Base-by-base conservation (phyloP, 208 protist species). In the Trichomonas vaginalis region DNA sequence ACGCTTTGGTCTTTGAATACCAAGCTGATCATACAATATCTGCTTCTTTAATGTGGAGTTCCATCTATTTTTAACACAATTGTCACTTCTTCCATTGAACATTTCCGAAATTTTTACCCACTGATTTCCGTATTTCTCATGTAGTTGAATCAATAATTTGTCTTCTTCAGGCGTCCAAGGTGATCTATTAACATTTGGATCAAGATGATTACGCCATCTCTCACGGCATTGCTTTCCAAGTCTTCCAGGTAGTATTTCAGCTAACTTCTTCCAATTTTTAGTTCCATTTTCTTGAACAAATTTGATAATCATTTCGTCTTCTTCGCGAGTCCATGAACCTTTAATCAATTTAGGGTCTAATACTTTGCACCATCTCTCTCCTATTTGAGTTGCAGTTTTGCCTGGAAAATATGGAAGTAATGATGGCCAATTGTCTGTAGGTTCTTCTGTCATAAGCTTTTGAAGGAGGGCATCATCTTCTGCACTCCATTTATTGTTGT, bases 211-310 rank as follows among this genome's bases (percentile, higher is more conserved):
- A 14, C 97, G 80, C 96, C 96, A 97, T 39, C 97, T 62, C 95
- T 97, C 97, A n/a, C 97, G 56, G 96, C 97, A 97, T 61, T 97
- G 97, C 39, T 97, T 97, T 32, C 97, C 97, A 35, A 86, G 97
- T 49, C 96, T 48, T 32, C 96, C 96, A 39, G 49, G 92, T 21
- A 97, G 47, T n/a, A 96, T 46, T 12, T 42, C 82, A 37, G 95
- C 95, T 23, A 97, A 86, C 17, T 96, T 46, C 23, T 95, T 96
- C 97, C 97, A 97, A 42, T 97, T 97, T n/a, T 95, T 96, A 0
- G 95, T 96, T 61, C 96, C 96, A 90, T 96, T 45, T 80, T 95
- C 27, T 15, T 42, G 39, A 4, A 97, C 96, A 42, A 96, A 95
- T 40, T 96, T 51, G 51, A 95, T 56, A 46, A 97, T 96, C 56